These are phyloP conservation scores for Chlamydomonas asymmetrica DNA, from an alignment of 139 green algal species.

Conservation along the genomic window DNA sequence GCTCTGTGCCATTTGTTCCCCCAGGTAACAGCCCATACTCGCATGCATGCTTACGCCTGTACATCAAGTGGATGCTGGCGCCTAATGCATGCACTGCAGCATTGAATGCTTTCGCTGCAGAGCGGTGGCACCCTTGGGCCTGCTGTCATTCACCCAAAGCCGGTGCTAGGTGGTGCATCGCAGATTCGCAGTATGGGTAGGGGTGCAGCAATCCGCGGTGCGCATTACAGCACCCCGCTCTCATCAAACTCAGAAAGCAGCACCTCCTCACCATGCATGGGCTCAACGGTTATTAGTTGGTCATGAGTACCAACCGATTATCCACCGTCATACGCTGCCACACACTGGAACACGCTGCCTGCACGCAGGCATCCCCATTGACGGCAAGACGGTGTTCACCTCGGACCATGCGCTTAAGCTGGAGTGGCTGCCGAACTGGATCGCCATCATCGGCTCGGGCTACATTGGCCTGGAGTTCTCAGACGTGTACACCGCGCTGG, in stretches of 20 bases:
- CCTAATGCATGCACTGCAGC: no score
- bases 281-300: no score
- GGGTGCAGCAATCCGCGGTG: no score
- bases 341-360: not conserved
- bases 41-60: no score
- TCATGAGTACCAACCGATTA: no score
- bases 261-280: not conserved
- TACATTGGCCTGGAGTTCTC: conserved; percentile 99
- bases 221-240: no score
- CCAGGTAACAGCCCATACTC: conserved; percentile 62
- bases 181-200: no score
- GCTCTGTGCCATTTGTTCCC: conserved; percentile 96
- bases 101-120: no score
- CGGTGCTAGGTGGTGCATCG: no score
- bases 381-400: conserved; percentile 99
- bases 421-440: conserved; percentile 97
- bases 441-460: conserved; percentile 97
- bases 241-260: not conserved
- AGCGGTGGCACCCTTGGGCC: no score
- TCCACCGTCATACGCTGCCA: not conserved
- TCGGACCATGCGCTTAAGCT: conserved; percentile 97
- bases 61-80: no score
- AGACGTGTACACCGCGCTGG: conserved; percentile 97
- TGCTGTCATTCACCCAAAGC: no score
- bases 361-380: conserved; percentile 88